Conservation (phyloP, 345 rosid genomes). For the Kandelia obovata region DNA sequence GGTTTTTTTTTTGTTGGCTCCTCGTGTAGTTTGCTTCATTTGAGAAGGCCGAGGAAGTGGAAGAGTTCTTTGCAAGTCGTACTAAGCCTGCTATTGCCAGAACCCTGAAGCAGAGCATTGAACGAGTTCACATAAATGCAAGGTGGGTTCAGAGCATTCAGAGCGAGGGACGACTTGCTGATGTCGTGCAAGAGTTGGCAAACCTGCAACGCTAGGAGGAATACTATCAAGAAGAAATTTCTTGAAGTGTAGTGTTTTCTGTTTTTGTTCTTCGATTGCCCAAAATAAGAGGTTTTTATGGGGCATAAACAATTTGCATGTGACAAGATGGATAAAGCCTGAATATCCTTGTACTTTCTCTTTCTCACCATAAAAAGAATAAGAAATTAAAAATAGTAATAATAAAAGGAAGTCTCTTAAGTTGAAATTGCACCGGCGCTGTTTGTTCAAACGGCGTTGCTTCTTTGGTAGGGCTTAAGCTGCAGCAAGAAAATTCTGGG, state of each 20-base stretch:
- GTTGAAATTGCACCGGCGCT: too few relatives aligned
- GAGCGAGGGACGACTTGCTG: conserved; percentile 47
- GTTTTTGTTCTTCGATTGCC: too few relatives aligned
- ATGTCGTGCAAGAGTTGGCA: conserved; percentile 49
- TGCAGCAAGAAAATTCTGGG: too few relatives aligned
- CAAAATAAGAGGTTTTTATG: not conserved
- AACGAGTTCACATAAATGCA: conserved; percentile 65
- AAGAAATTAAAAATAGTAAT: too few relatives aligned
- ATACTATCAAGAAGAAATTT: not conserved
- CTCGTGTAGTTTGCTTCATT: conserved; percentile 71
- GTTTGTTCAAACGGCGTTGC: too few relatives aligned
- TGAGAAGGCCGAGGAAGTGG: conserved; percentile 74
- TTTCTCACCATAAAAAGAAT: too few relatives aligned
- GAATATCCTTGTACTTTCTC: too few relatives aligned
- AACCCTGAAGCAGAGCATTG: conserved; percentile 93
- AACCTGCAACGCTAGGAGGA: conserved; percentile 29
- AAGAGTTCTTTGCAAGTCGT: conserved; percentile 72
- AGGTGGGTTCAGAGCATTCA: conserved; percentile 71
- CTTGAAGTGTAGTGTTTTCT: not conserved
- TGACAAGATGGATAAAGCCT: too few relatives aligned
- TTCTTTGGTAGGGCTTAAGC: too few relatives aligned
- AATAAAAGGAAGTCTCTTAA: too few relatives aligned
- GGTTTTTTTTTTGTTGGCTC: not conserved
- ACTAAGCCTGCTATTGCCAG: conserved; percentile 57
- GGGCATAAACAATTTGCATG: not conserved